Percentiles rank a stretch among this genome's conserved stretches.
phyloP scores from a whole-genome alignment of 768 basidiomycete genomes.

The Lactarius sp. region DNA sequence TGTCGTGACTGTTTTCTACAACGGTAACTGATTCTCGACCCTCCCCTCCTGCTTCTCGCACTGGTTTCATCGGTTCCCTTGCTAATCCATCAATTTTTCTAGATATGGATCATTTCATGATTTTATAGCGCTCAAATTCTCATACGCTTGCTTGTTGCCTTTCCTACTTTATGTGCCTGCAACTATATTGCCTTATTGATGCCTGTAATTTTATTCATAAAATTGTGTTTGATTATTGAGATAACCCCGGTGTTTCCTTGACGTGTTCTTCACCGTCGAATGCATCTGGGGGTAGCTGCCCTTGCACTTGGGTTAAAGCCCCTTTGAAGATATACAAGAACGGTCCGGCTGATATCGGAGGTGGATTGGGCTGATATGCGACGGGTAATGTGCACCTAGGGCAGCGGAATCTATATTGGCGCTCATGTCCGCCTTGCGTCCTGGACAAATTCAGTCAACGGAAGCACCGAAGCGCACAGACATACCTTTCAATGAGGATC shows the following conservation, averaged over 20 bases:
- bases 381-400: conserved; percentile 62
- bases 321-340: conserved; percentile 79
- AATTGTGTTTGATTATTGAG: not conserved
- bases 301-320: conserved; percentile 83
- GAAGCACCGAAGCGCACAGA: conserved; percentile 25
- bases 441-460: conserved; percentile 32
- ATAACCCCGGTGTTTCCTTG: conserved; percentile 15
- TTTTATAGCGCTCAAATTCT: not conserved
- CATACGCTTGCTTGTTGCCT: not conserved
- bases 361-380: conserved; percentile 74
- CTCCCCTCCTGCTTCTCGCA: conserved; percentile 2
- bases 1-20: conserved; percentile 65
- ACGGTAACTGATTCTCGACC: conserved; percentile 70
- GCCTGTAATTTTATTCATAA: not conserved
- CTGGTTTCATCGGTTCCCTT: not conserved
- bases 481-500: conserved; percentile 71
- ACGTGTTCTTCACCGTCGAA: conserved; percentile 50
- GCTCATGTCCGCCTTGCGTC: conserved; percentile 61
- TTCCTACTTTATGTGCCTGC: not conserved
- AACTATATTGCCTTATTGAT: not conserved
- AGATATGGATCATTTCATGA: not conserved
- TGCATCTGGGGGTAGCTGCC: conserved; percentile 78
- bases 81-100: not conserved
- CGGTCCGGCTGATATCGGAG: conserved; percentile 69
- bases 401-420: conserved; percentile 67